phyloP scores from a whole-genome alignment of 495 filamentous ascomycete species.

The Penicillium simplicissimum region DNA sequence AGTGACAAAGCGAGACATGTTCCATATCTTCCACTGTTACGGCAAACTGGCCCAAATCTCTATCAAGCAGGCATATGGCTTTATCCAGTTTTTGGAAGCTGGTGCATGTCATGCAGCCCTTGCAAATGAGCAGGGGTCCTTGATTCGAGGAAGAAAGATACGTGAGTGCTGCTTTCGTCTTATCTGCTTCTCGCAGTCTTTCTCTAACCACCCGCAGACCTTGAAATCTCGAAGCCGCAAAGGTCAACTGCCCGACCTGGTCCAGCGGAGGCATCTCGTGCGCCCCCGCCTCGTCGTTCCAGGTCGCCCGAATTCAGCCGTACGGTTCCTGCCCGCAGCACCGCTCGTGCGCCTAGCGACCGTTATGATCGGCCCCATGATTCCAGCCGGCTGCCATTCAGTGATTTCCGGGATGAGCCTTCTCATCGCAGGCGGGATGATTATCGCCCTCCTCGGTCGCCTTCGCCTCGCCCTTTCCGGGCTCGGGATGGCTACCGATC shows the following conservation, averaged over 20 bases:
- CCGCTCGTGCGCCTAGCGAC: constrained; percentile 37
- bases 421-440: constrained; percentile 58
- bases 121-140: constrained; percentile 71
- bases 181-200: background rate
- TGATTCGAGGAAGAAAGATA: constrained; percentile 82
- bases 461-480: constrained; percentile 59
- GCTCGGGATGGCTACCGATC: constrained; percentile 70
- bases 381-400: constrained; percentile 39
- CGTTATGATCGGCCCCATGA: constrained; percentile 49
- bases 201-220: constrained; percentile 55
- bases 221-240: constrained; percentile 90
- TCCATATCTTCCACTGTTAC: constrained; percentile 82
- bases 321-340: constrained; percentile 43
- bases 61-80: constrained; percentile 95
- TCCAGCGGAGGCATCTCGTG: constrained; percentile 41
- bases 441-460: constrained; percentile 62
- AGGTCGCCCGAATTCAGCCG: constrained; percentile 70
- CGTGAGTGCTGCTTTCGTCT: constrained; percentile 62
- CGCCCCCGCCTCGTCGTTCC: constrained; percentile 54
- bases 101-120: constrained; percentile 72
- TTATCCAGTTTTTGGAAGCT: constrained; percentile 87
- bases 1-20: constrained; percentile 91
- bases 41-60: constrained; percentile 92
- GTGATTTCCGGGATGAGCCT: constrained; percentile 52
- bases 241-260: constrained; percentile 62